phyloP scores from a whole-genome alignment of 2,329 filamentous ascomycete genomes.

The Aspergillus sergii region DNA sequence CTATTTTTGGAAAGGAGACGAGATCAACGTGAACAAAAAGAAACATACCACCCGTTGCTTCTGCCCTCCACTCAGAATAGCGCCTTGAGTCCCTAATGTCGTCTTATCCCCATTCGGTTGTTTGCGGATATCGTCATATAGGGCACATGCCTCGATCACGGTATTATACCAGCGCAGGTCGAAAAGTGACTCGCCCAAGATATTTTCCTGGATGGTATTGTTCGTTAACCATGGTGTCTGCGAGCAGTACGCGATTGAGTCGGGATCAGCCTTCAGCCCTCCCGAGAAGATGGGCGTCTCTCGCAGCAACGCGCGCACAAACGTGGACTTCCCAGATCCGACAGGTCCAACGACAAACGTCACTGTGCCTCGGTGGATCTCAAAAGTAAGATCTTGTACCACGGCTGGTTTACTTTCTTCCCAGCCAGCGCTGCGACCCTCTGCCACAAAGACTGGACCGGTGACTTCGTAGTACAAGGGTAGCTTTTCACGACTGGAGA shows the following conservation, averaged over 20 bases:
- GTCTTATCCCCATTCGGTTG: slow-evolving; percentile 26
- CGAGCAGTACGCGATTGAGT: slow-evolving; percentile 12
- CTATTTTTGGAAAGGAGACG: not conserved
- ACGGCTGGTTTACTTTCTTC: slow-evolving; percentile 18
- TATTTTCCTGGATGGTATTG: slow-evolving; percentile 19
- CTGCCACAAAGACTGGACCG: not conserved
- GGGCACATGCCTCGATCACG: slow-evolving; percentile 27
- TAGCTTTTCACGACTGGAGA: not conserved
- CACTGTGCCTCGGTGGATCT: slow-evolving; percentile 14
- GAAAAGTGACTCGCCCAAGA: slow-evolving; percentile 22
- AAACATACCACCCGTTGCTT: slow-evolving; percentile 23
- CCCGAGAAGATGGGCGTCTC: slow-evolving; percentile 19
- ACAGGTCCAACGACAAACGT: slow-evolving; percentile 31
- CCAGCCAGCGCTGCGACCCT: not conserved
- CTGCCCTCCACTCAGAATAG: slow-evolving; percentile 32
- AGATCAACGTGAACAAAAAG: not conserved
- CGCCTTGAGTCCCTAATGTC: slow-evolving; percentile 25
- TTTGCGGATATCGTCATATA: slow-evolving; percentile 25
- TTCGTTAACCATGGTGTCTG: slow-evolving; percentile 23
- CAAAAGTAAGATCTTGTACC: slow-evolving; percentile 25
- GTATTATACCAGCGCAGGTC: slow-evolving; percentile 28
- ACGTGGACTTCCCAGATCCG: slow-evolving; percentile 24
- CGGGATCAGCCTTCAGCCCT: not conserved
- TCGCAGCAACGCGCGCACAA: slow-evolving; percentile 16
- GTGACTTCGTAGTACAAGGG: not conserved